Evolutionary conservation across 2,329 filamentous ascomycete genomes (phyloP), one percentile per base, ranked within the genome.

Genomic region (Fusarium pseudocircinatum): DNA sequence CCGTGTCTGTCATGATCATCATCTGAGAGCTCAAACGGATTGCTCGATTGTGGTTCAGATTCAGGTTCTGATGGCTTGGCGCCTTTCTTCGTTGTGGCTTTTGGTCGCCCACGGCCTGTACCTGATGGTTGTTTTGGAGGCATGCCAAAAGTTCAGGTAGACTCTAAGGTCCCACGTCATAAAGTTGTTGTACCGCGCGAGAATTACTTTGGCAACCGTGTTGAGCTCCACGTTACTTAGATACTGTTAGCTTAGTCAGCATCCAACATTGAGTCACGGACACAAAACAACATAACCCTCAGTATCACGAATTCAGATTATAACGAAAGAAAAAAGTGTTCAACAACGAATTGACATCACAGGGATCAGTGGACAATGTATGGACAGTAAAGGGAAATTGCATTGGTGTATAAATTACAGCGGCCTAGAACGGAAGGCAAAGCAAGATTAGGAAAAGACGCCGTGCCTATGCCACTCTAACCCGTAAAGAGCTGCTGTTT

Each of bases 321-420:
- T 24, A 6, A 36, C 18, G 30, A 14, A 24, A 49, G 3, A 15
- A 36, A 15, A 52, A 18, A 36, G 9, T 2, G 24, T 12, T 9
- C 2, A 40, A n/a, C 13, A 9, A 14, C 15, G 7, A 34, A n/a
- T 10, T 36, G 20, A 36, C 30, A 24, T 43, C 67, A 68, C 30
- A 42, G 9, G 16, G 4, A 22, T 26, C 32, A 20, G 32, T 15
- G 18, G 30, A 10, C 5, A 40, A 15, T 2, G 15, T 24, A 7
- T 43, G 22, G 54, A 72, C 76, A 75, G 78, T 77, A 80, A 83
- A 83, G 80, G 84, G 85, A 86, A 88, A 87, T 87, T 87, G 87
- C 86, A 83, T 86, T 85, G 83, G 84, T 86, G 83, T 88, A 88
- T 89, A 89, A 87, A 89, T 89, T 90, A 90, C 88, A 90, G 85